Conservation (phyloP, 2,329 filamentous ascomycete genomes). For the Exutisphaerella laricina region DNA sequence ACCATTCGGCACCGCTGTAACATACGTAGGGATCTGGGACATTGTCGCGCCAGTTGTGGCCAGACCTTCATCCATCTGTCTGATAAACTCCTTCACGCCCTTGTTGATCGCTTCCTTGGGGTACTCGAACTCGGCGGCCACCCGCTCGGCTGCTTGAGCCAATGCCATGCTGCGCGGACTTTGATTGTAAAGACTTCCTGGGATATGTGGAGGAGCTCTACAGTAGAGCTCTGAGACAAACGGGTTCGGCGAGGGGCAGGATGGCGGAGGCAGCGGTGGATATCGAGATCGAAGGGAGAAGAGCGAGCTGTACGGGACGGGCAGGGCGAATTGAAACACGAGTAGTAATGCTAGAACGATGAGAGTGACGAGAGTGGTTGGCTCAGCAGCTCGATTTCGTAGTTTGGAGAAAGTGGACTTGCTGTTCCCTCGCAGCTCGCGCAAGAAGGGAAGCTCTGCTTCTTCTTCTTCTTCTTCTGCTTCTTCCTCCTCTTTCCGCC, state of each 20-base stretch:
- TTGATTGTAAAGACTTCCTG: slow-evolving; percentile 25
- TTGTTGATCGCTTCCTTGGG: slow-evolving; percentile 69
- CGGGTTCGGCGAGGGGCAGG: slow-evolving; percentile 31
- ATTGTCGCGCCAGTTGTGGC: slow-evolving; percentile 70
- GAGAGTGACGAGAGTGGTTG: slow-evolving; percentile 15
- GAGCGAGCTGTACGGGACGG: slow-evolving; percentile 3
- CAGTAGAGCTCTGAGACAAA: slow-evolving; percentile 35
- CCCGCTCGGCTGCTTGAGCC: slow-evolving; percentile 66
- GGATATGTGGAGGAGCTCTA: slow-evolving; percentile 26
- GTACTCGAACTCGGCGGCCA: slow-evolving; percentile 83
- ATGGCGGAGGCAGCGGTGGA: slow-evolving; percentile 20
- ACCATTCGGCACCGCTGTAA: slow-evolving; percentile 91
- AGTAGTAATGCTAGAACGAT: slow-evolving; percentile 12
- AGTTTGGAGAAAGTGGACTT: slow-evolving; percentile 13
- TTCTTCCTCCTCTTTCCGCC: slow-evolving; percentile 11
- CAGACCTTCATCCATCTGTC: slow-evolving; percentile 84
- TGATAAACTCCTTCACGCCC: slow-evolving; percentile 78
- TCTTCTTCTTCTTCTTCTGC: slow-evolving; percentile 18
- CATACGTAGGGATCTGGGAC: slow-evolving; percentile 96
- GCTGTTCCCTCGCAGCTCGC: slow-evolving; percentile 24
- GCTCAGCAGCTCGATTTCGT: slow-evolving; percentile 7
- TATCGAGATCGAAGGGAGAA: slow-evolving; percentile 10
- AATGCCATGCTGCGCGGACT: slow-evolving; percentile 47
- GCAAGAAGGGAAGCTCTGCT: slow-evolving; percentile 29
- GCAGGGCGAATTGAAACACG: slow-evolving; percentile 13